Percentiles rank a stretch among this genome's conserved stretches.
Evolutionary conservation across 805 yeast species (phyloP).

Genomic region (Teunomyces pallodes): DNA sequence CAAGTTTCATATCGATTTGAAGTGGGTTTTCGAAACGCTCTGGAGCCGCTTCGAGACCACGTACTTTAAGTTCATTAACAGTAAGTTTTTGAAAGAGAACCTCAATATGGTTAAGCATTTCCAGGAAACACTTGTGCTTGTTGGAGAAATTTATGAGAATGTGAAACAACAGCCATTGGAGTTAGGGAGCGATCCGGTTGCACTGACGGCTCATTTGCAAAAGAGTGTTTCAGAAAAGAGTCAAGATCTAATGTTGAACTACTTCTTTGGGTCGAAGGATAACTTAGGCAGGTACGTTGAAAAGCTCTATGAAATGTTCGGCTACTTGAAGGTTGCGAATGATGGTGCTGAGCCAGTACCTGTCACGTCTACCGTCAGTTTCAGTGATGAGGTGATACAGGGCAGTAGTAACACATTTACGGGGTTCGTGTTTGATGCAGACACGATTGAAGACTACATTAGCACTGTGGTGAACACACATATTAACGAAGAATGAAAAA

Average conservation of each 20-base stretch:
- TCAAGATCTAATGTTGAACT: slow-evolving; percentile 17
- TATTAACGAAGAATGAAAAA: neutral
- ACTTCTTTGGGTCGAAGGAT: slow-evolving; percentile 26
- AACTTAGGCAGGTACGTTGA: slow-evolving; percentile 19
- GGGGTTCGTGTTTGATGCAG: slow-evolving; percentile 19
- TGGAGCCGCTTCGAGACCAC: slow-evolving; percentile 13
- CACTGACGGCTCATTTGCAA: neutral
- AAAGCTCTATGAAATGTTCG: slow-evolving; percentile 23
- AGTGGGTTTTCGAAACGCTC: slow-evolving; percentile 9
- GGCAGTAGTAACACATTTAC: slow-evolving; percentile 12
- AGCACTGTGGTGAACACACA: slow-evolving; percentile 13
- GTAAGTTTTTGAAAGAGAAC: slow-evolving; percentile 1
- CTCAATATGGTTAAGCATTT: slow-evolving; percentile 1
- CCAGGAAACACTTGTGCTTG: slow-evolving; percentile 2
- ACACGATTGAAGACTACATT: slow-evolving; percentile 22
- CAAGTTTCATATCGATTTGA: slow-evolving; percentile 12
- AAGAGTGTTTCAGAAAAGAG: neutral
- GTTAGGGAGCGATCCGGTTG: neutral
- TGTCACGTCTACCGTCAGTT: slow-evolving; percentile 13
- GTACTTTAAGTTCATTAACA: slow-evolving; percentile 11
- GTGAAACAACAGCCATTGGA: neutral
- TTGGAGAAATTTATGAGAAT: slow-evolving; percentile 6
- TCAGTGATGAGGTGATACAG: slow-evolving; percentile 19
- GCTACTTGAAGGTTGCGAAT: slow-evolving; percentile 11
- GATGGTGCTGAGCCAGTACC: slow-evolving; percentile 7